These are phyloP conservation scores for Hygrophila difformis DNA, from an alignment of 257 asterid species.

Conservation along the genomic window DNA sequence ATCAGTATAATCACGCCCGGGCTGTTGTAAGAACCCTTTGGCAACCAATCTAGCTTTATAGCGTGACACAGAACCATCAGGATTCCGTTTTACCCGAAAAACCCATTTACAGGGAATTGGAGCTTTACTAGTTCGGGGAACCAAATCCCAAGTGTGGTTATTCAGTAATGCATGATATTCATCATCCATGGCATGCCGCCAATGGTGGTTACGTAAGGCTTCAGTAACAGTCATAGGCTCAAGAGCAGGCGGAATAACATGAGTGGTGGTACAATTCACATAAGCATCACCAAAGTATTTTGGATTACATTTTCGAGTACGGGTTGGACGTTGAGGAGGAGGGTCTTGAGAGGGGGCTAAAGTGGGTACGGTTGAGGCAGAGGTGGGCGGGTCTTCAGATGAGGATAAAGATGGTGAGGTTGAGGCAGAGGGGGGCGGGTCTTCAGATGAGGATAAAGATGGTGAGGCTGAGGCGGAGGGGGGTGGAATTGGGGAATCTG, in stretches of 20 bases:
- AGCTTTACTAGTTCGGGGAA: neutral
- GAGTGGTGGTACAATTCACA: neutral
- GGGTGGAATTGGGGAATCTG: neutral
- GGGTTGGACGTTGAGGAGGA: neutral
- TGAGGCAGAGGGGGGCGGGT: too few species aligned
- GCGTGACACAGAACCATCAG: neutral
- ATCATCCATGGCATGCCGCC: constrained; percentile 6
- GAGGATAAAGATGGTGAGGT: too few species aligned
- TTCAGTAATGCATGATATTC: neutral
- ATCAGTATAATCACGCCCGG: neutral
- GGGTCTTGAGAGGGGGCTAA: neutral
- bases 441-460: too few species aligned
- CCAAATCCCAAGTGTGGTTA: constrained; percentile 1
- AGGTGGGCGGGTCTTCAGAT: too few species aligned
- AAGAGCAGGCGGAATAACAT: neutral
- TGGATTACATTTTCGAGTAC: neutral
- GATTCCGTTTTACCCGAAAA: neutral
- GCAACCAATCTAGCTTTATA: constrained; percentile 7
- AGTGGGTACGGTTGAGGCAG: neutral
- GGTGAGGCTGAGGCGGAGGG: too few species aligned
- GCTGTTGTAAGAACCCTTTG: neutral
- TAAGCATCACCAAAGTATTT: neutral
- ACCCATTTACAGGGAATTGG: neutral
- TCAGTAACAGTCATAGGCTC: neutral
- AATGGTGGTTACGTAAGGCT: neutral